Evolutionary conservation across 2,329 filamentous ascomycete species (phyloP).

Genomic region (Sporothrix euskadiensis): DNA sequence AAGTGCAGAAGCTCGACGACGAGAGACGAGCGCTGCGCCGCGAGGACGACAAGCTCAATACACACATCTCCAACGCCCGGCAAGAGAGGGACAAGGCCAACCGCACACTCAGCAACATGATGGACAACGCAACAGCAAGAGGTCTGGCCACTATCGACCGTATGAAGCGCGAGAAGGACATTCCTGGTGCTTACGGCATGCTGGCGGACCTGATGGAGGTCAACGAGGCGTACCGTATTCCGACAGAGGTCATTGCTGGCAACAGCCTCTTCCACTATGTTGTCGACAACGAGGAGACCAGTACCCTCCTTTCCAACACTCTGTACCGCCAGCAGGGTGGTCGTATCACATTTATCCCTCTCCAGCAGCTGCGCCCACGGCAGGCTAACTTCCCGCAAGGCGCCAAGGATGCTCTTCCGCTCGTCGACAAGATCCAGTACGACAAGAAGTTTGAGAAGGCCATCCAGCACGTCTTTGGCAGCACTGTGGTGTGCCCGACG

Average conservation of each 20-base stretch:
- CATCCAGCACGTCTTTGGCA: constrained; percentile 93
- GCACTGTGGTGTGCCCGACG: constrained; percentile 90
- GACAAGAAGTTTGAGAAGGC: constrained; percentile 77
- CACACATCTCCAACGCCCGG: constrained; percentile 71
- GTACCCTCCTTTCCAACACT: constrained; percentile 75
- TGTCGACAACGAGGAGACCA: constrained; percentile 87
- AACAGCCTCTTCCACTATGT: constrained; percentile 94
- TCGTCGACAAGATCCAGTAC: constrained; percentile 82
- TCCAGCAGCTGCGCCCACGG: constrained; percentile 75
- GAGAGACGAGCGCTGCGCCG: constrained; percentile 84
- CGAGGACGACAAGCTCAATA: constrained; percentile 83
- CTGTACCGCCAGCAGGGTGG: constrained; percentile 79
- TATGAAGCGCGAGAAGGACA: constrained; percentile 74
- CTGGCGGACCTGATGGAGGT: constrained; percentile 91
- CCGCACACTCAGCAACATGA: constrained; percentile 73
- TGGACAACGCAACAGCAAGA: constrained; percentile 84
- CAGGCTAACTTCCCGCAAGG: constrained; percentile 72
- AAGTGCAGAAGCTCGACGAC: constrained; percentile 76
- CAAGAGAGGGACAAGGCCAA: constrained; percentile 78
- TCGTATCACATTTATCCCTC: constrained; percentile 89
- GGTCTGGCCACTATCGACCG: constrained; percentile 85
- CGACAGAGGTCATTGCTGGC: constrained; percentile 90
- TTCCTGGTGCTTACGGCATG: constrained; percentile 88
- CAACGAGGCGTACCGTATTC: constrained; percentile 78
- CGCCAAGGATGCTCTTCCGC: constrained; percentile 81